Percentiles rank a stretch among this genome's conserved stretches.
These are phyloP conservation scores for Entoloma clypeatum DNA, from an alignment of 1,284 basidiomycete genomes.

Conservation along the genomic window DNA sequence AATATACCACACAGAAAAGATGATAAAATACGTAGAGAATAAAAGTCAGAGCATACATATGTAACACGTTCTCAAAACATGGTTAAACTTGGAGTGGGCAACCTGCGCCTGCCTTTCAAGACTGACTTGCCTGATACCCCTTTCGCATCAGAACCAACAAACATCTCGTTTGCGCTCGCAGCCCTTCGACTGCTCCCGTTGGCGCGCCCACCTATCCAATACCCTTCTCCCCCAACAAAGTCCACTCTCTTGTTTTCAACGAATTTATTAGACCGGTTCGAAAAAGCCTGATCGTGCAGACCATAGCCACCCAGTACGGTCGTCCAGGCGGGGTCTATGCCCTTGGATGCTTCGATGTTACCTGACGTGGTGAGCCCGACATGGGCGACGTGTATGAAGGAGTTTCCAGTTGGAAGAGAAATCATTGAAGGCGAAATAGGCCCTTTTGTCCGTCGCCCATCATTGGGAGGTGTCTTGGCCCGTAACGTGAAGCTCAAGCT, in stretches of 20 bases:
- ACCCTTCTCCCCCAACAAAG: conserved; percentile 8
- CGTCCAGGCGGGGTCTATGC: conserved; percentile 76
- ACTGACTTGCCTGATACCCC: conserved; percentile 2
- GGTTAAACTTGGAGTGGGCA: conserved; percentile 15
- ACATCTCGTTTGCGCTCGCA: no score
- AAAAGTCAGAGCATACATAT: background rate
- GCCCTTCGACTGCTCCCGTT: no score
- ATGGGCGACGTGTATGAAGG: conserved; percentile 87
- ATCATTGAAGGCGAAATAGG: conserved; percentile 55
- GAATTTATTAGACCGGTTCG: conserved; percentile 4
- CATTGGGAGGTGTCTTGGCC: conserved; percentile 14
- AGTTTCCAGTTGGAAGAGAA: conserved; percentile 65
- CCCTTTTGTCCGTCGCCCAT: conserved; percentile 21
- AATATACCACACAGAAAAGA: background rate
- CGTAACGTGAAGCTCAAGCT: conserved; percentile 20
- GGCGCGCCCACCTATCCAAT: no score
- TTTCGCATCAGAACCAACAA: background rate
- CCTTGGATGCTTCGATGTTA: conserved; percentile 66
- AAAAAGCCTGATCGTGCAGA: conserved; percentile 4
- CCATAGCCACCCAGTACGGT: conserved; percentile 26
- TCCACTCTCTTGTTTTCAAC: conserved; percentile 4
- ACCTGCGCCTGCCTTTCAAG: conserved; percentile 13
- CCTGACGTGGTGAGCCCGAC: conserved; percentile 75
- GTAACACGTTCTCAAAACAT: conserved; percentile 11
- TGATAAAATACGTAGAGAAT: background rate